A percentile compares a stretch with the other conserved stretches of the same genome.
Evolutionary conservation across 345 rosid genomes (phyloP).

Genomic region (Trapa incisa): DNA sequence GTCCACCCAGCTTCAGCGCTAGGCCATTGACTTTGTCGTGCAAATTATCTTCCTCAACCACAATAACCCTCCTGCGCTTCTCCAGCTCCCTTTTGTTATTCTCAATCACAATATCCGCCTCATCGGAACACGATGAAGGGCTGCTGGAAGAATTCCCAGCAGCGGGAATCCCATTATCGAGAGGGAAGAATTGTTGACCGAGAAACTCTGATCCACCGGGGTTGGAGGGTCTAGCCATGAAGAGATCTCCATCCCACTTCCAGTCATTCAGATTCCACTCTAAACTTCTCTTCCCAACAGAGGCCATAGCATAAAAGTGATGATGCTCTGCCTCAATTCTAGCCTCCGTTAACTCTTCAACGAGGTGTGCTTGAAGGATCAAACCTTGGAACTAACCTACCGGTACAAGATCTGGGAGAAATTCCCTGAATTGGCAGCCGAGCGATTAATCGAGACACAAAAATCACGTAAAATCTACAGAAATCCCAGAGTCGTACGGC

Average conservation of each 20-base stretch:
- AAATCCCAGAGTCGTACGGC: slow-evolving; percentile 13
- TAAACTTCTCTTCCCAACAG: slow-evolving; percentile 48
- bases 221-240: slow-evolving; percentile 58
- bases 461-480: slow-evolving; percentile 27
- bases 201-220: slow-evolving; percentile 25
- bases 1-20: slow-evolving; percentile 30
- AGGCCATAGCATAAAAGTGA: slow-evolving; percentile 41
- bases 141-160: slow-evolving; percentile 69
- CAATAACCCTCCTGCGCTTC: slow-evolving; percentile 67
- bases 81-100: slow-evolving; percentile 50
- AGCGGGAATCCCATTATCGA: slow-evolving; percentile 18
- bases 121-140: slow-evolving; percentile 79
- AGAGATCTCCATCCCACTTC: slow-evolving; percentile 56
- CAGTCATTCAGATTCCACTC: slow-evolving; percentile 42
- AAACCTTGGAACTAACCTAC: slow-evolving; percentile 3
- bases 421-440: no score
- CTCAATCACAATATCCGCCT: slow-evolving; percentile 36
- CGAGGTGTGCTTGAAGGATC: slow-evolving; percentile 14
- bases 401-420: slow-evolving; percentile 9
- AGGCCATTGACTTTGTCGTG: slow-evolving; percentile 26
- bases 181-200: slow-evolving; percentile 51
- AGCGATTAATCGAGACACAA: slow-evolving; percentile 9
- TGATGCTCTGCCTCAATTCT: slow-evolving; percentile 32
- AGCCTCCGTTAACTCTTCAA: slow-evolving; percentile 50
- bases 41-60: slow-evolving; percentile 38